Evolutionary conservation across 257 asterid genomes (phyloP).

Genomic region (Thymus mandschuricus): DNA sequence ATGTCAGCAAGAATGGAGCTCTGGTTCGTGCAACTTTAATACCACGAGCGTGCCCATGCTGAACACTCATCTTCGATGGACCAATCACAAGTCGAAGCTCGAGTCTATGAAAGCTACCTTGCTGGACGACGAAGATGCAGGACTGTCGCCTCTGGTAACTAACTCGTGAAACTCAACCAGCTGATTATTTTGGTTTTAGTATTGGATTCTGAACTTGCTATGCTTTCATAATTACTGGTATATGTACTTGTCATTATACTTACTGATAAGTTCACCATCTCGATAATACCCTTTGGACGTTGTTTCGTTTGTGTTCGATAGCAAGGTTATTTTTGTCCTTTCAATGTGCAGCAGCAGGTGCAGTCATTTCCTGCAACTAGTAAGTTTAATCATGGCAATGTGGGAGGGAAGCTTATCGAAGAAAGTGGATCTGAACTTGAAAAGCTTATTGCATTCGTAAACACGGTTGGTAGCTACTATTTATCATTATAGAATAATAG

Average conservation of each 20-base stretch:
- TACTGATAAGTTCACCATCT: no score
- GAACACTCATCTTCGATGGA: slow-evolving; percentile 40
- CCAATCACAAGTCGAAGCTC: slow-evolving; percentile 36
- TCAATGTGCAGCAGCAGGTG: background rate
- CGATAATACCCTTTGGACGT: no score
- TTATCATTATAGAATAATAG: background rate
- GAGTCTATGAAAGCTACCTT: slow-evolving; percentile 31
- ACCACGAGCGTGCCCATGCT: slow-evolving; percentile 13
- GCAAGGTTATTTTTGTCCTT: background rate
- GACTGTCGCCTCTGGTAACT: slow-evolving; percentile 23
- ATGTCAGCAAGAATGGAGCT: slow-evolving; percentile 43
- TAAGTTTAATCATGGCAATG: background rate
- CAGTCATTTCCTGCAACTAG: background rate
- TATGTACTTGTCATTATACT: background rate
- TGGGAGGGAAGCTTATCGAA: background rate
- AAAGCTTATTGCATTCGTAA: slow-evolving; percentile 30
- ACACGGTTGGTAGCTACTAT: slow-evolving; percentile 28
- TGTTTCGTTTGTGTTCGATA: background rate
- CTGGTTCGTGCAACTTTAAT: slow-evolving; percentile 41
- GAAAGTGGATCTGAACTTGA: slow-evolving; percentile 22
- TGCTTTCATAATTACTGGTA: background rate
- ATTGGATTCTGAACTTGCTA: background rate
- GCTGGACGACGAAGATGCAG: slow-evolving; percentile 4
- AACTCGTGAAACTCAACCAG: slow-evolving; percentile 1
- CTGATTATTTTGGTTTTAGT: background rate